Evolutionary conservation across 1,284 basidiomycete genomes (phyloP).

Genomic region (Trichosporon faecale): DNA sequence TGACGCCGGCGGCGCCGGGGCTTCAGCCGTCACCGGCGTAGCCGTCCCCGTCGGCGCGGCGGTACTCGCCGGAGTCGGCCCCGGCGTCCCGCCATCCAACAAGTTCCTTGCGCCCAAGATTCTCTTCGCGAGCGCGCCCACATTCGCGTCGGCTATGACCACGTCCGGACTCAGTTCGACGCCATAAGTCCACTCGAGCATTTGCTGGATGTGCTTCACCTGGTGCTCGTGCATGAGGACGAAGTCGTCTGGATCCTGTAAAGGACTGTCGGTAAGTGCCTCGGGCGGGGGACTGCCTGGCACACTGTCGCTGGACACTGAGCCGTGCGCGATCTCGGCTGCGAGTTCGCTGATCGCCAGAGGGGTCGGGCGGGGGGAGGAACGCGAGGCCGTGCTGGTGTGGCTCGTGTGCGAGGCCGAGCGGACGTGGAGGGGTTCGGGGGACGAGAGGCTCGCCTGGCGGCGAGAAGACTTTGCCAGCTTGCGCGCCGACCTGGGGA

Average conservation of each 20-base stretch:
- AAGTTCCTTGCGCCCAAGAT: constrained; percentile 74
- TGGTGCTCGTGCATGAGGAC: constrained; percentile 86
- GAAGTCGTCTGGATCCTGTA: constrained; percentile 81
- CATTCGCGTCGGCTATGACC: constrained; percentile 87
- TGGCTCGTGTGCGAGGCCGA: too few relatives aligned
- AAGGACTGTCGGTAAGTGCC: constrained; percentile 27
- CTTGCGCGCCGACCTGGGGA: constrained; percentile 62
- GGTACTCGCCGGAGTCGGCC: background rate
- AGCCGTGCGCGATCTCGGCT: constrained; percentile 13
- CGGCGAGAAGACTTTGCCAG: constrained; percentile 11
- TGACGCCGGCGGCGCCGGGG: too few relatives aligned
- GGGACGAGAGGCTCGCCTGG: background rate
- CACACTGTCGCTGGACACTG: background rate
- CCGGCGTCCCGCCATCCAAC: constrained; percentile 14
- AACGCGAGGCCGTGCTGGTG: background rate
- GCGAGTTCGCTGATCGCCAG: constrained; percentile 14
- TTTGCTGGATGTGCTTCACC: constrained; percentile 77
- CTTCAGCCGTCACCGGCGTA: background rate
- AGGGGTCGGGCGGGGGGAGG: background rate
- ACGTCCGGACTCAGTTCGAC: constrained; percentile 88
- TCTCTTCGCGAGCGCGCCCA: constrained; percentile 73
- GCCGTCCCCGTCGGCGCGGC: background rate
- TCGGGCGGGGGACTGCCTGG: constrained; percentile 15
- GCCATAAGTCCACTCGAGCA: constrained; percentile 73
- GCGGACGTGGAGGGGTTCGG: background rate